Conservation (phyloP, 2,329 filamentous ascomycete species). For the Pochonia chlamydosporia region DNA sequence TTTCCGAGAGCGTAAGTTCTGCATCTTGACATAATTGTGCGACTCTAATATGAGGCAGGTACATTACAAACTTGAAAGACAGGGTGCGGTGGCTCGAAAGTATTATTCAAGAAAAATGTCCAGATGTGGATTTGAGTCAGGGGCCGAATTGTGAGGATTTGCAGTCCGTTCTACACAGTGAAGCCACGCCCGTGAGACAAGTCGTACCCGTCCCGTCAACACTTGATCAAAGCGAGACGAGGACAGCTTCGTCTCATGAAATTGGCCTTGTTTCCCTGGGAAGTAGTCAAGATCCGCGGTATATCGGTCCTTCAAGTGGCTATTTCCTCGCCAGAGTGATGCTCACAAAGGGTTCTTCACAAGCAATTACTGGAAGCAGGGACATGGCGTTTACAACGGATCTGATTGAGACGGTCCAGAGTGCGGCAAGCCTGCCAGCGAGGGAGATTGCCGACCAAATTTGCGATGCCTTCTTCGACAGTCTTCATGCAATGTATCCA, state of each 20-base stretch:
- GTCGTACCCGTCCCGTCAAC: conserved; percentile 8
- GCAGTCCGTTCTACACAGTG: not conserved
- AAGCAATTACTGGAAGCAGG: not conserved
- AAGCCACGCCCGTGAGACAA: conserved; percentile 4
- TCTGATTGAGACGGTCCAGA: conserved; percentile 25
- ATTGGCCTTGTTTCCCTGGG: conserved; percentile 47
- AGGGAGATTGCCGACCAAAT: conserved; percentile 33
- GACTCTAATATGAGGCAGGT: conserved; percentile 10
- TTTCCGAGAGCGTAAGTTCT: conserved; percentile 33
- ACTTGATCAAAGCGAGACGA: conserved; percentile 12
- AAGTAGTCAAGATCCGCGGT: conserved; percentile 39
- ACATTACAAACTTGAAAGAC: conserved; percentile 21
- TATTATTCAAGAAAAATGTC: conserved; percentile 33
- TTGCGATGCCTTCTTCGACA: conserved; percentile 40
- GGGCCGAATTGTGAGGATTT: conserved; percentile 3
- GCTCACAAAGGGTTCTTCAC: conserved; percentile 19
- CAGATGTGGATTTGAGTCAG: conserved; percentile 33
- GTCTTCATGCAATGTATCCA: conserved; percentile 42
- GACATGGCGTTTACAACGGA: conserved; percentile 10
- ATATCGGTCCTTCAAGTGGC: conserved; percentile 51
- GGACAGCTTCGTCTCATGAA: conserved; percentile 35
- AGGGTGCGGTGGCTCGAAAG: conserved; percentile 35
- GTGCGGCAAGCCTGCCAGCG: conserved; percentile 24
- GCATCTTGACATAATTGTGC: not conserved
- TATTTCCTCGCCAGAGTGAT: conserved; percentile 47